Percentiles rank a stretch among this genome's conserved stretches.
These are phyloP conservation scores for Papilionanthe hybrid DNA, from an alignment of 116 monocot genomes.

Conservation along the genomic window DNA sequence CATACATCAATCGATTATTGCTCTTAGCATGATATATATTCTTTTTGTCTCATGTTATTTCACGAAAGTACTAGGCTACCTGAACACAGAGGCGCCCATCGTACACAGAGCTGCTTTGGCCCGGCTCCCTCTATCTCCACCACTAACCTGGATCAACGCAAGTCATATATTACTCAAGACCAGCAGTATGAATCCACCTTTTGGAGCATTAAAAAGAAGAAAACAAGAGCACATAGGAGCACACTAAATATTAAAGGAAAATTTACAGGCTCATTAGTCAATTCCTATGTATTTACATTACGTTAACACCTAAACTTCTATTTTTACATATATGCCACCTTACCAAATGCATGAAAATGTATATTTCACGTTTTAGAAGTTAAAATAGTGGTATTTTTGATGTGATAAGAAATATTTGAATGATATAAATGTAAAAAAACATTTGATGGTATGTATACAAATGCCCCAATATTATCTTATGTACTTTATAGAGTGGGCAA, in stretches of 20 bases:
- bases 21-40: background rate
- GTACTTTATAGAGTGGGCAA: background rate
- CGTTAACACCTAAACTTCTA: too few species aligned
- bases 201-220: background rate
- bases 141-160: slow-evolving; percentile 23
- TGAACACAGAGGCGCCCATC: slow-evolving; percentile 59
- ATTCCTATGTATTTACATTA: too few species aligned
- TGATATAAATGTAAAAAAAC: too few species aligned
- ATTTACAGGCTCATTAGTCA: too few species aligned
- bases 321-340: too few species aligned
- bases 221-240: background rate
- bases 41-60: background rate
- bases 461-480: background rate
- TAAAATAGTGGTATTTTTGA: too few species aligned
- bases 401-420: too few species aligned
- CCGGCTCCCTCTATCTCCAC: slow-evolving; percentile 35
- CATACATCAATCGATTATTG: background rate
- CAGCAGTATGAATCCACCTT: background rate
- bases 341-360: too few species aligned
- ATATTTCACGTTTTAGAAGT: too few species aligned
- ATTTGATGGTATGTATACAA: too few species aligned
- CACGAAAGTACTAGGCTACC: slow-evolving; percentile 18
- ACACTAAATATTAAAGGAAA: too few species aligned
- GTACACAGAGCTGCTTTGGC: slow-evolving; percentile 40
- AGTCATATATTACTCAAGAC: background rate